phyloP scores from a whole-genome alignment of 768 basidiomycete genomes.

The Candolleomyces efflorescens region DNA sequence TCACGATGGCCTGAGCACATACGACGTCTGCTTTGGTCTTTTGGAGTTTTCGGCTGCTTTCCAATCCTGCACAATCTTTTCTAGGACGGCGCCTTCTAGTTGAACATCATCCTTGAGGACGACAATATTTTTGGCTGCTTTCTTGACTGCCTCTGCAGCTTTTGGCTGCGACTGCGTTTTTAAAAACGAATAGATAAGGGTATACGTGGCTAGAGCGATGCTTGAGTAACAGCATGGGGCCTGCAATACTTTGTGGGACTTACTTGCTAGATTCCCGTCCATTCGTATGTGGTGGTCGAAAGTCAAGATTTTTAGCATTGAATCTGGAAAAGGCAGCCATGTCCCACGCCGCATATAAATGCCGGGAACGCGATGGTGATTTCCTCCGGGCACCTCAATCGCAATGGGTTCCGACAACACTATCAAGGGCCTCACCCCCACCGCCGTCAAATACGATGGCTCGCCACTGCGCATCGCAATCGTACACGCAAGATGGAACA shows the following conservation, averaged over 20 bases:
- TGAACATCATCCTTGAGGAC: constrained; percentile 52
- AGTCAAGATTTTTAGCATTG: constrained; percentile 11
- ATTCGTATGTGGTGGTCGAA: constrained; percentile 22
- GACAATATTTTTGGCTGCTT: constrained; percentile 61
- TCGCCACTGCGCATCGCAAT: constrained; percentile 82
- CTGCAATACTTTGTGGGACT: constrained; percentile 11
- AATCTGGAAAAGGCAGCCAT: constrained; percentile 21
- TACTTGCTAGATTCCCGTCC: constrained; percentile 55
- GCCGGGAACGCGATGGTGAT: constrained; percentile 8
- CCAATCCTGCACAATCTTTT: constrained; percentile 67
- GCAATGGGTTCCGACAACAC: constrained; percentile 38
- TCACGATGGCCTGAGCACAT: constrained; percentile 6
- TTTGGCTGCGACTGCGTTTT: constrained; percentile 60
- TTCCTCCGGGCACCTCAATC: constrained; percentile 18
- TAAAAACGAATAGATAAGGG: constrained; percentile 72
- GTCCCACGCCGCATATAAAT: constrained; percentile 20
- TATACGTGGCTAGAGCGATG: constrained; percentile 58
- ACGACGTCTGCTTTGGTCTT: constrained; percentile 18
- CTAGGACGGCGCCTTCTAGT: constrained; percentile 49
- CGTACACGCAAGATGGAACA: constrained; percentile 97
- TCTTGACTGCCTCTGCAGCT: constrained; percentile 70
- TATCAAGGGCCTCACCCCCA: constrained; percentile 75
- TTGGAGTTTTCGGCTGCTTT: constrained; percentile 29
- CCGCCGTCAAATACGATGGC: constrained; percentile 68
- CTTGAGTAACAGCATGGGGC: constrained; percentile 5